phyloP scores from a whole-genome alignment of 768 basidiomycete species.

The Hebeloma cylindrosporum region DNA sequence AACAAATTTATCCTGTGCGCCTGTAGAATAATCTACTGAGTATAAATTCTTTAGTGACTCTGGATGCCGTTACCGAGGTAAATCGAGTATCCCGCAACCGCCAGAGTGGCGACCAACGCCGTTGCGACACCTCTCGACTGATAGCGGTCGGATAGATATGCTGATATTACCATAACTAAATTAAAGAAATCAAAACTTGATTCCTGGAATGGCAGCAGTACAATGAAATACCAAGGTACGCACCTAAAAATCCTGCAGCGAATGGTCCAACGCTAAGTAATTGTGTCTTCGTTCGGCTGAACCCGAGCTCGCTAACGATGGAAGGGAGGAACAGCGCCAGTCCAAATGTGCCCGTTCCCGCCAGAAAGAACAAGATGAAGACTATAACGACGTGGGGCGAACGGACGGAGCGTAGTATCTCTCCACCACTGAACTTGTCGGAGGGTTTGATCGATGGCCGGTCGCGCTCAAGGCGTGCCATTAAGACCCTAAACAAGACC shows the following conservation, averaged over 20 bases:
- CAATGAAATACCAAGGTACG: no score
- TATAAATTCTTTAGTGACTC: no score
- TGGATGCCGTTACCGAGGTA: constrained; percentile 30
- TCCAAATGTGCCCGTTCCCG: constrained; percentile 35
- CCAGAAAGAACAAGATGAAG: constrained; percentile 36
- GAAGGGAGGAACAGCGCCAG: constrained; percentile 38
- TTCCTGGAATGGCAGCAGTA: not conserved
- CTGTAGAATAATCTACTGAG: no score
- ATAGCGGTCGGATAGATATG: constrained; percentile 25
- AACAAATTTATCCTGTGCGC: constrained; percentile 20
- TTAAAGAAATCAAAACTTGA: no score
- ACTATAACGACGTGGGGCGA: constrained; percentile 36
- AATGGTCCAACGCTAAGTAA: constrained; percentile 40
- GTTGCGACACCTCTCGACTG: constrained; percentile 25
- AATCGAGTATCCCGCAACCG: constrained; percentile 29
- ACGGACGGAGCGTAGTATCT: constrained; percentile 30
- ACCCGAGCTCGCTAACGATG: constrained; percentile 37
- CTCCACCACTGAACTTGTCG: constrained; percentile 32
- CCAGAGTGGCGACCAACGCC: constrained; percentile 18
- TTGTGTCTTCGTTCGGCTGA: constrained; percentile 32
- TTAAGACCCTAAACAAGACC: constrained; percentile 26
- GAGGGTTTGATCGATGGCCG: constrained; percentile 29
- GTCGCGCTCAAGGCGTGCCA: constrained; percentile 31
- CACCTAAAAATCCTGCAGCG: constrained; percentile 36
- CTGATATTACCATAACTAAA: constrained; percentile 24